Evolutionary conservation across 2,329 filamentous ascomycete species (phyloP).

Genomic region (Aspergillus brunneoviolaceus): DNA sequence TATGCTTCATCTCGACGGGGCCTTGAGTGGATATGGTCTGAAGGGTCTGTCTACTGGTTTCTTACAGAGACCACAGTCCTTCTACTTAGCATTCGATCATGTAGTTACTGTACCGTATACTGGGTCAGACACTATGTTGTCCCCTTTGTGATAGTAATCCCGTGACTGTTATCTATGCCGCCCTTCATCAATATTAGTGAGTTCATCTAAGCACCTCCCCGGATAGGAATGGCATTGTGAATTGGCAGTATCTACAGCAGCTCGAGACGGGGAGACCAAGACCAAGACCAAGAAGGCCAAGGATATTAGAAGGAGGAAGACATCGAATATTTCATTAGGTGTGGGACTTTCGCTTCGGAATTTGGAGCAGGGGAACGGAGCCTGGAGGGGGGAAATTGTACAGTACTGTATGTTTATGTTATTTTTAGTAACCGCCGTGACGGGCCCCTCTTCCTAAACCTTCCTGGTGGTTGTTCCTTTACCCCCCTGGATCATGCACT

Average conservation of each 20-base stretch:
- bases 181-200: neutral
- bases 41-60: neutral
- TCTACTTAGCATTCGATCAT: no score
- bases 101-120: no score
- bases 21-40: neutral
- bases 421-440: constrained; percentile 7
- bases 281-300: neutral
- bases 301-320: neutral
- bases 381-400: neutral
- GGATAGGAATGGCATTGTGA: neutral
- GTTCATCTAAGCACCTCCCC: neutral
- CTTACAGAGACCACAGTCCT: neutral
- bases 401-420: neutral
- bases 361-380: neutral
- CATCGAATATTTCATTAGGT: neutral
- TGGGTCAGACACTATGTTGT: no score
- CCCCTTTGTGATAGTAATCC: no score
- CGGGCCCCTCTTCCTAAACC: neutral
- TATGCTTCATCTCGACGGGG: neutral
- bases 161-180: no score
- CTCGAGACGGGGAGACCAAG: neutral
- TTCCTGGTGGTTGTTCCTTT: neutral
- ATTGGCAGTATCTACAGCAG: neutral
- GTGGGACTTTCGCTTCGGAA: no score
- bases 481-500: neutral